Evolutionary conservation across 345 rosid genomes (phyloP).

Genomic region (Pistacia integerrima): DNA sequence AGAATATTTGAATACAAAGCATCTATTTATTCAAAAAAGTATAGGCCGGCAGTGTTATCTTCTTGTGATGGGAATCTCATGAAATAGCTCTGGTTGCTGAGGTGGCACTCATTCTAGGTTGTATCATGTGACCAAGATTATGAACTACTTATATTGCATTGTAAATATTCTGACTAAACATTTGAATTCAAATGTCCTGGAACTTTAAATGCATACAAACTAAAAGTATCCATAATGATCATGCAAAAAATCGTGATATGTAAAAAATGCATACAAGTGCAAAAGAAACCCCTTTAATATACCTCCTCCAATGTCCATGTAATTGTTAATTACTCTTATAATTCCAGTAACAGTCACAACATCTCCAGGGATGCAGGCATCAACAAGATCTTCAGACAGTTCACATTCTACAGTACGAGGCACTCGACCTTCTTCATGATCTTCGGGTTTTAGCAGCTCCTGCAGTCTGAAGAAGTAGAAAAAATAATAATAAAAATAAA

Average conservation of each 20-base stretch:
- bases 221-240: neutral
- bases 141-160: neutral
- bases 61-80: neutral
- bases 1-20: neutral
- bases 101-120: neutral
- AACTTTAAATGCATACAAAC: neutral
- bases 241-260: neutral
- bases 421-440: conserved; percentile 97
- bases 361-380: conserved; percentile 94
- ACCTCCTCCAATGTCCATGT: conserved; percentile 99
- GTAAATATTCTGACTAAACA: neutral
- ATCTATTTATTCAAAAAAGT: neutral
- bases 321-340: conserved; percentile 80
- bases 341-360: conserved; percentile 96
- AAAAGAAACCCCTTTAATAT: conserved; percentile 12
- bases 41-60: neutral
- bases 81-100: neutral
- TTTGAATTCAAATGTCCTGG: neutral
- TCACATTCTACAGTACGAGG: conserved; percentile 99
- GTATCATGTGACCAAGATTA: neutral
- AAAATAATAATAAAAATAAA: neutral
- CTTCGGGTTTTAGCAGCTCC: conserved; percentile 72
- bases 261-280: neutral
- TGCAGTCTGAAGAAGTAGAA: conserved; percentile 57
- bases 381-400: conserved; percentile 88